Evolutionary conservation across 345 rosid species (phyloP).

Genomic region (Eucalyptus guilfoylei): DNA sequence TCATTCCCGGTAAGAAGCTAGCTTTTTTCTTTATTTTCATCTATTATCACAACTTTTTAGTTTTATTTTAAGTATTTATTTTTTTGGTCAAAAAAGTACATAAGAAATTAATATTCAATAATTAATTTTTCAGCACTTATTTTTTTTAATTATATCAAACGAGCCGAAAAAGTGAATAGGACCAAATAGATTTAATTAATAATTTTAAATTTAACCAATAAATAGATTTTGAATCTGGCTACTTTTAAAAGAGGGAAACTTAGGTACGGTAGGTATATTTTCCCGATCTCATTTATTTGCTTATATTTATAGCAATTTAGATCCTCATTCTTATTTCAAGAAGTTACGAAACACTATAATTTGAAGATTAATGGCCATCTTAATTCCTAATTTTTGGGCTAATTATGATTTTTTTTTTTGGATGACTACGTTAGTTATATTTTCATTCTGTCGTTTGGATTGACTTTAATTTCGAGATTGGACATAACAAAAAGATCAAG

Average conservation of each 20-base stretch:
- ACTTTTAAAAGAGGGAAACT: not conserved
- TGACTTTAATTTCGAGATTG: not conserved
- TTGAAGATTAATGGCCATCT: not conserved
- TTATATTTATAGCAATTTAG: not conserved
- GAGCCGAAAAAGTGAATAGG: not conserved
- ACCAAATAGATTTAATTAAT: not conserved
- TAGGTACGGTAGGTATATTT: not conserved
- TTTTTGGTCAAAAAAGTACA: not conserved
- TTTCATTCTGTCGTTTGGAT: not conserved
- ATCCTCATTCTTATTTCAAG: not conserved
- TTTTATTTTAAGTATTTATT: not conserved
- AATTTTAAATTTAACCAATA: not conserved
- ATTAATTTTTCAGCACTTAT: not conserved
- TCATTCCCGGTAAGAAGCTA: not conserved
- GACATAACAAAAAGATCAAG: not conserved
- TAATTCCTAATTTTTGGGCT: not conserved
- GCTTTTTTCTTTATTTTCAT: not conserved
- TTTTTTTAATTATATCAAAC: not conserved
- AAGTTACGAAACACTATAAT: not conserved
- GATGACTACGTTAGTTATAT: not conserved
- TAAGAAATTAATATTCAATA: not conserved
- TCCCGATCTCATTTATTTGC: not conserved
- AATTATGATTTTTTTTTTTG: not conserved
- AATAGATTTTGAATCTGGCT: not conserved
- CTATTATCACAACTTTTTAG: not conserved